Evolutionary conservation across 2,329 filamentous ascomycete species (phyloP), one percentile per base, ranked within the genome.

Genomic region (Pleoardoris graminearum): DNA sequence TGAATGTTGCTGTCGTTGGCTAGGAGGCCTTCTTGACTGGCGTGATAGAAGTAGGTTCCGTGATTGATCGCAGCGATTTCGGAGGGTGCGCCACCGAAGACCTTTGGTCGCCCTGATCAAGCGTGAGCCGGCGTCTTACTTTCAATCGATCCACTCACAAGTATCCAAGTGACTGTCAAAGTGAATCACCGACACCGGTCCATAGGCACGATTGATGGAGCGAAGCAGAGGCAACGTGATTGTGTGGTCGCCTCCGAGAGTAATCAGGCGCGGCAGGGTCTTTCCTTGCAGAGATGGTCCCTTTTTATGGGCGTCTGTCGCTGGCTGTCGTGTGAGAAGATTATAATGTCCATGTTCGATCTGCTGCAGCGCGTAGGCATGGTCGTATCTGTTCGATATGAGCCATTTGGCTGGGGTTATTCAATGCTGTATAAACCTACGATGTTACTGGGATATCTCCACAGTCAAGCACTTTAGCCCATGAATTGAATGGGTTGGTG

Each of bases 21-120:
- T 17, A 95, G 79, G 14, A 94, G 79, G 2, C 90, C 90, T 70
- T 94, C 89, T 74, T 86, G 83, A 0, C 87, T 76, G 0, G 90
- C 90, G 69, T 93, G 89, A 76, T 87, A 94, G 76, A 95, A 95
- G 77, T 94, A 94, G 1, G 90, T 94, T 36, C 90, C 90, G 75
- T 94, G 89, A 76, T 94, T 95, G 76, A 95, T 86, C 58, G 81
- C 81, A 17, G 90, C 90, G 33, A 86, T 83, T 55, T 91, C 82
- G 23, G 84, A 88, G 0, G 90, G 90, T 0, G 88, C 86, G 25
- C 90, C 90, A 48, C 91, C 90, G 63, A 95, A 95, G 22, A 94
- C 90, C 70, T 93, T 93, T 37, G 90, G 91, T 53, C 83, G 85
- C 89, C 89, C 90, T 65, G 81, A 80, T 58, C 82, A 81, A 3